Evolutionary conservation across 2,329 filamentous ascomycete species (phyloP), one percentile per base, ranked within the genome.

Genomic region (Erysiphe neolycopersici): DNA sequence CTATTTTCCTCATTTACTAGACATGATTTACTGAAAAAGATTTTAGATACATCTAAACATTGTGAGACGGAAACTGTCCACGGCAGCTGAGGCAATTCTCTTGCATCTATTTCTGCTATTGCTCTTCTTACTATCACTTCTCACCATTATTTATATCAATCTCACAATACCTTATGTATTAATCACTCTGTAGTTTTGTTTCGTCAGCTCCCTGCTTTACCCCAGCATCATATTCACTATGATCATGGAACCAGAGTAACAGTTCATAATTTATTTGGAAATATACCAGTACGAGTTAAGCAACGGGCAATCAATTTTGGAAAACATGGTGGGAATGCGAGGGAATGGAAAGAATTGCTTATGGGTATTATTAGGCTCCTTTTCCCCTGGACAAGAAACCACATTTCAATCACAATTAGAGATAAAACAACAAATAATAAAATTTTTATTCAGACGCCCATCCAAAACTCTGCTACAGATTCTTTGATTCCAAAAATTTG

Each of bases 231-330:
- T 41, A 52, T 81, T 6, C 52, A 64, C 9, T 68, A 66, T 45
- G 57, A 62, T 17, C 73, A 81, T 60, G 87, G 87, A 4, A 93
- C 85, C 0, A 69, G 72, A 26, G 73, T 87, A 1, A 68, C 67
- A 0, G 77, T 92, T 5, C 71, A 76, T 45, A 76, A 93, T 56
- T 63, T 94, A 1, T 95, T 94, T 59, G 84, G 85, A 0, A 79
- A 76, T 46, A 81, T 94, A 71, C 84, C 87, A 0, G 87, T 94
- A 12, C 74, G 87, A 13, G 76, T 91, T 22, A 92, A 89, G 56
- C 79, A 84, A 51, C 70, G 84, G 48, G 70, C 70, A 0, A 51
- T 73, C 3, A 60, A 63, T 49, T 57, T 65, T 35, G 62, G 71
- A 52, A 65, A 64, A 50, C 50, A 64, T 11, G 54, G 63, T 19